A percentile compares a stretch with the other conserved stretches of the same genome.
phyloP scores from a whole-genome alignment of 2,329 filamentous ascomycete species.

The Cladobotryum mycophilum region DNA sequence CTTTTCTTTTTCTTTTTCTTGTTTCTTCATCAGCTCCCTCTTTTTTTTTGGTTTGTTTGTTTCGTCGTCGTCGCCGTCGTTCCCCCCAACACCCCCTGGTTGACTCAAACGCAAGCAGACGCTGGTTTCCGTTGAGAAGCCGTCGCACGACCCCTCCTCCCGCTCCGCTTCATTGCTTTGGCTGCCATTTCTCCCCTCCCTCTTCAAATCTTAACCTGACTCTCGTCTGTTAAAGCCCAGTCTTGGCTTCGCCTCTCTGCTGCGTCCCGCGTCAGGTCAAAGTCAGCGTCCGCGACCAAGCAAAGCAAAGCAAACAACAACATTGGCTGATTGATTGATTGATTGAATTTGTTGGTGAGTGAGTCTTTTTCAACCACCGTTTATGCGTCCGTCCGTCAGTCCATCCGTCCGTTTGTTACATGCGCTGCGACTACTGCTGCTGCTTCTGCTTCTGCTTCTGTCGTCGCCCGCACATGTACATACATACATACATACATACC shows the following conservation, averaged over 20 bases:
- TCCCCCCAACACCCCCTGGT: too few species aligned
- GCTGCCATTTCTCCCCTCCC: slow-evolving; percentile 7
- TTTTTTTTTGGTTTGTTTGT: slow-evolving; percentile 8
- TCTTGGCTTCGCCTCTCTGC: slow-evolving; percentile 1
- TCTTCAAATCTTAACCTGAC: slow-evolving; percentile 4
- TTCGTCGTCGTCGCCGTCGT: too few species aligned
- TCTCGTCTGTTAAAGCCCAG: slow-evolving; percentile 1
- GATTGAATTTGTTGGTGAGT: too few species aligned
- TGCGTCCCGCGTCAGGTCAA: slow-evolving; percentile 4
- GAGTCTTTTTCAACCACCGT: too few species aligned
- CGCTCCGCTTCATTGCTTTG: not conserved
- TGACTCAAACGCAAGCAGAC: slow-evolving; percentile 2
- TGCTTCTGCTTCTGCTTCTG: too few species aligned
- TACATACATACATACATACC: too few species aligned
- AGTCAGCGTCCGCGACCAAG: not conserved
- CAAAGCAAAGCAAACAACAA: not conserved
- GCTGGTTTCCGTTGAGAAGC: not conserved
- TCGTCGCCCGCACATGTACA: too few species aligned
- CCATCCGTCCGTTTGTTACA: too few species aligned
- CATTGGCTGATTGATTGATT: too few species aligned
- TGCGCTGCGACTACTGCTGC: too few species aligned
- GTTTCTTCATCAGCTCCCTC: slow-evolving; percentile 4
- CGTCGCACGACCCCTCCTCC: slow-evolving; percentile 13
- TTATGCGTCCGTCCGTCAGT: too few species aligned
- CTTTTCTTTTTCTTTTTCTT: slow-evolving; percentile 3